Percentiles rank a stretch among this genome's conserved stretches.
These are phyloP conservation scores for Arachis hypogaea DNA, from an alignment of 306 rosid genomes.

Conservation along the genomic window DNA sequence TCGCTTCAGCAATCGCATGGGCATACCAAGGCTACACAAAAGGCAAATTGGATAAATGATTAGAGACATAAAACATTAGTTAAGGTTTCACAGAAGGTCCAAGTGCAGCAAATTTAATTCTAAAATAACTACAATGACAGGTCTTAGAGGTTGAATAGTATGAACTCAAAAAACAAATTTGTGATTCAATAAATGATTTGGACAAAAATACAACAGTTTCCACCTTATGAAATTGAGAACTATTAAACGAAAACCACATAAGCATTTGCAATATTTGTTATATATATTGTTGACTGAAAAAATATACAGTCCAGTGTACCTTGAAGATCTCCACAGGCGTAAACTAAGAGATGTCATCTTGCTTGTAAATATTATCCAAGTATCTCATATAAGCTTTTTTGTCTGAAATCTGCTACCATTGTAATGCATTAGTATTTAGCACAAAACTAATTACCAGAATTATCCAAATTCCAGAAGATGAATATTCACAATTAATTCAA, in stretches of 20 bases:
- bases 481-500: background rate
- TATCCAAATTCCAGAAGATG: conserved; percentile 6
- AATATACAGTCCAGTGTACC: conserved; percentile 39
- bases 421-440: conserved; percentile 37
- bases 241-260: conserved; percentile 8
- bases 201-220: background rate
- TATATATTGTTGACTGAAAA: background rate
- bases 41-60: conserved; percentile 10
- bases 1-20: conserved; percentile 96
- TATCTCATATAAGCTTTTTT: conserved; percentile 80
- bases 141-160: conserved; percentile 19
- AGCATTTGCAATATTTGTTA: conserved; percentile 5
- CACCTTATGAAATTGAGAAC: conserved; percentile 10
- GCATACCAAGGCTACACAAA: conserved; percentile 95
- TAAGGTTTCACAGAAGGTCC: conserved; percentile 12
- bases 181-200: background rate
- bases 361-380: conserved; percentile 81
- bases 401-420: conserved; percentile 57
- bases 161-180: background rate
- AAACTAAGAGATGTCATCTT: conserved; percentile 81
- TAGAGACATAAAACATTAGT: background rate
- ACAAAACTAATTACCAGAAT: background rate
- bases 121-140: conserved; percentile 12
- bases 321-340: conserved; percentile 96
- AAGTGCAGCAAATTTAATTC: background rate